Evolutionary conservation across 345 rosid species (phyloP).

Genomic region (Pseudoturritis turrita): DNA sequence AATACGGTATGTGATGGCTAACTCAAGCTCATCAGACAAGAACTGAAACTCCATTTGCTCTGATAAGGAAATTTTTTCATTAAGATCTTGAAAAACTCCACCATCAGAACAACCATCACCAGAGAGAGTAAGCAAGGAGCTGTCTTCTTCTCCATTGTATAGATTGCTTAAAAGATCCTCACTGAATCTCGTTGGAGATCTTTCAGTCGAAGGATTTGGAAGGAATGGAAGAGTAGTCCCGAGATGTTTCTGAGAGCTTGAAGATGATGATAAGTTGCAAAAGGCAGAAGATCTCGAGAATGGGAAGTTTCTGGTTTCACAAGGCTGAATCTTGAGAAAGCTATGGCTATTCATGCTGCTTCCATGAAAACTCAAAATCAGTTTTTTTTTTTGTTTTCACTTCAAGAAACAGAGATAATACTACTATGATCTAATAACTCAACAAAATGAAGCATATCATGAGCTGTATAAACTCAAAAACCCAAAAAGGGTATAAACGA

Average conservation of each 20-base stretch:
- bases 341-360: constrained; percentile 23
- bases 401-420: not conserved
- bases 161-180: constrained; percentile 38
- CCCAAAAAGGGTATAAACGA: no score
- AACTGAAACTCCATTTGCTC: constrained; percentile 64
- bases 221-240: constrained; percentile 61
- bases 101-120: constrained; percentile 42
- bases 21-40: constrained; percentile 66
- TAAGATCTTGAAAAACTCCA: not conserved
- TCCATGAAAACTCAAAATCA: not conserved
- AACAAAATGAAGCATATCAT: no score
- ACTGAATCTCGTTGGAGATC: constrained; percentile 41
- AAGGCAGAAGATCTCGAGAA: constrained; percentile 60
- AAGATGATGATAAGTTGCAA: constrained; percentile 67
- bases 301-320: constrained; percentile 14
- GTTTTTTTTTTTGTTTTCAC: no score
- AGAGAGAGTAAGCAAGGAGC: constrained; percentile 40
- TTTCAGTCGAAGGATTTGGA: constrained; percentile 50
- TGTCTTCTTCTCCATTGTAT: constrained; percentile 27
- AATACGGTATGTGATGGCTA: constrained; percentile 55
- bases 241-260: constrained; percentile 44
- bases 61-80: constrained; percentile 35
- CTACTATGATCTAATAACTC: no score
- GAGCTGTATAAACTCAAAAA: no score
- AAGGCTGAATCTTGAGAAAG: constrained; percentile 4